phyloP scores from a whole-genome alignment of 2,329 filamentous ascomycete species.

The Phialocephala subalpina region DNA sequence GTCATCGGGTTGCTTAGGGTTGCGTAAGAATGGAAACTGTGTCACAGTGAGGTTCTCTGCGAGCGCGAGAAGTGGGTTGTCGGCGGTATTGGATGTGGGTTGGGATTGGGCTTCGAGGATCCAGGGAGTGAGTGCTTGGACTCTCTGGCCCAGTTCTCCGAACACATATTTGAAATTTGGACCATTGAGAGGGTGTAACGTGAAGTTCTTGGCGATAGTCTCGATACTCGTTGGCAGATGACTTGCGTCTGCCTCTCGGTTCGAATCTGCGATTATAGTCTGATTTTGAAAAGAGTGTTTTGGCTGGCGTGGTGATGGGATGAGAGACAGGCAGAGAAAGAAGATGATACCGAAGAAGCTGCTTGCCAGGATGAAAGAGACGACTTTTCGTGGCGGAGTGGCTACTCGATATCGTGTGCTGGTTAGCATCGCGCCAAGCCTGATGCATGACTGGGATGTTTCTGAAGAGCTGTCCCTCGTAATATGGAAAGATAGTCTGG shows the following conservation, averaged over 20 bases:
- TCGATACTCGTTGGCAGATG: not conserved
- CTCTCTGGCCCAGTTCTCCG: slow-evolving; percentile 3
- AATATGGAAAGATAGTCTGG: not conserved
- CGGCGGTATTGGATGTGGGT: not conserved
- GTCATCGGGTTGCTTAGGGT: not conserved
- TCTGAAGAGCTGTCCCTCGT: too few relatives aligned
- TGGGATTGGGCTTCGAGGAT: not conserved
- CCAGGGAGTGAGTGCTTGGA: not conserved
- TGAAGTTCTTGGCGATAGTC: not conserved
- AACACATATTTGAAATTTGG: not conserved
- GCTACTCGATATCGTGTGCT: not conserved
- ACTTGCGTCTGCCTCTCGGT: not conserved
- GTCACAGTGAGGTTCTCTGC: not conserved
- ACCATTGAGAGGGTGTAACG: not conserved
- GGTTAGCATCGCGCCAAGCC: not conserved
- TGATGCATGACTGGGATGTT: not conserved
- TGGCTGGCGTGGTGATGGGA: not conserved
- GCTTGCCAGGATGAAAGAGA: not conserved
- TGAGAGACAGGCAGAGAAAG: not conserved
- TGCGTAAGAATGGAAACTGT: slow-evolving; percentile 9
- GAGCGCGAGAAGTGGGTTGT: not conserved
- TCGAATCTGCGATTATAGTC: not conserved
- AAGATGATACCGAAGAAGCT: not conserved
- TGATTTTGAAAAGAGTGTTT: not conserved
- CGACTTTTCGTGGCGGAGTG: not conserved